Evolutionary conservation across 352 stramenopile genomes (phyloP).

Genomic region (Pythium volutum): DNA sequence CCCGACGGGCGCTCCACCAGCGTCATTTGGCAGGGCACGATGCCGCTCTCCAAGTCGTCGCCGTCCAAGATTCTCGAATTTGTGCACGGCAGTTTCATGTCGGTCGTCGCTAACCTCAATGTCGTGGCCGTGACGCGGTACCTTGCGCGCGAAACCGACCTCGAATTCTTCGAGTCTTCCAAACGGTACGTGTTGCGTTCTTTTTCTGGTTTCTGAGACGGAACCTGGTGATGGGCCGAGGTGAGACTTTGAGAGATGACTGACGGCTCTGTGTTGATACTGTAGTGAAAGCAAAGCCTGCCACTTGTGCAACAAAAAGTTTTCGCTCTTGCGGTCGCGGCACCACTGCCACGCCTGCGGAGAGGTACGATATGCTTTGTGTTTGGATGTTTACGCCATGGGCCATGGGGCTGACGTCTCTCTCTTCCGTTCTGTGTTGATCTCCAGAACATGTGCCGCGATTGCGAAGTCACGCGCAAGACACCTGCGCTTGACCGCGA

Average conservation of each 20-base stretch:
- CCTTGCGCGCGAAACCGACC: conserved; percentile 54
- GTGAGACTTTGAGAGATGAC: background rate
- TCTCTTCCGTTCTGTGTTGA: background rate
- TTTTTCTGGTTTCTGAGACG: background rate
- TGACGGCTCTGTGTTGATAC: conserved; percentile 1
- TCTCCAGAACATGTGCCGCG: conserved; percentile 57
- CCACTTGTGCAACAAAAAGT: conserved; percentile 73
- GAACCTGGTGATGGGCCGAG: no score
- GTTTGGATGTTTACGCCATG: background rate
- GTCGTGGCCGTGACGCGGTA: conserved; percentile 57
- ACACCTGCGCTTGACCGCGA: conserved; percentile 47
- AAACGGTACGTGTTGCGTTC: conserved; percentile 40
- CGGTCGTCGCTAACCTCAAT: conserved; percentile 51
- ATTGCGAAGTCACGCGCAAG: conserved; percentile 56
- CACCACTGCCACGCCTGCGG: conserved; percentile 66
- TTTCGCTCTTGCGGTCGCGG: conserved; percentile 58
- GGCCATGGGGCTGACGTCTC: background rate
- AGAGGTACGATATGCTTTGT: conserved; percentile 32
- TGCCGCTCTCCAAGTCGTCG: conserved; percentile 36
- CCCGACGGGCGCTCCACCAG: conserved; percentile 35
- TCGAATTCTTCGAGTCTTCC: conserved; percentile 28
- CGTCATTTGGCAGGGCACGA: conserved; percentile 58
- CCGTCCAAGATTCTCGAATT: conserved; percentile 28
- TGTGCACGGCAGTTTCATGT: conserved; percentile 39
- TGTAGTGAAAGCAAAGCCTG: conserved; percentile 56